Percentiles rank a stretch among this genome's conserved stretches.
Conservation (phyloP, 805 yeast genomes). For the Yarrowia porcina region DNA sequence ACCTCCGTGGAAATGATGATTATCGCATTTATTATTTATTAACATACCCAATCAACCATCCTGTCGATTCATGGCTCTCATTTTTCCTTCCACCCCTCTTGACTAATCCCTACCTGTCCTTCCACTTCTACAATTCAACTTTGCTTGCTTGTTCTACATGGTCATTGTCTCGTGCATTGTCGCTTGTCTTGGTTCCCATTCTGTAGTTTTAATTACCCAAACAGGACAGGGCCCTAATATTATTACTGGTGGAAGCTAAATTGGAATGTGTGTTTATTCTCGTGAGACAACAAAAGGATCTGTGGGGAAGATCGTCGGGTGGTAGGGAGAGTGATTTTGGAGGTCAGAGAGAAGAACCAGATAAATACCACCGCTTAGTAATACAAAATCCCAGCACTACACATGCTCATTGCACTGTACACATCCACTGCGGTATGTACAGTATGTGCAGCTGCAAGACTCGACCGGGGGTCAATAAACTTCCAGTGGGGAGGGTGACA, state of each 20-base stretch:
- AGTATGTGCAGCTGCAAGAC: neutral
- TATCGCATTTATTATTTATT: no score
- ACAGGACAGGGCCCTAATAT: neutral
- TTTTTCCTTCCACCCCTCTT: no score
- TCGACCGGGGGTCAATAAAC: constrained; percentile 7
- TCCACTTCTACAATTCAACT: no score
- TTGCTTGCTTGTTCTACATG: no score
- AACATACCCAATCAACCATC: no score
- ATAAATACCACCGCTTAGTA: no score
- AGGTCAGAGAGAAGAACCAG: no score
- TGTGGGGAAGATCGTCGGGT: constrained; percentile 15
- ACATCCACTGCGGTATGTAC: neutral
- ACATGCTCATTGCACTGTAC: neutral
- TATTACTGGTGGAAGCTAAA: neutral
- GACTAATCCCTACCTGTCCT: no score
- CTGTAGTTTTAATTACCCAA: neutral
- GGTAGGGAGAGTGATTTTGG: neutral
- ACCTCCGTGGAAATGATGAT: no score
- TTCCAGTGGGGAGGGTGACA: neutral
- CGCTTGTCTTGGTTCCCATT: neutral
- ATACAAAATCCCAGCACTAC: no score
- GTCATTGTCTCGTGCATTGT: no score
- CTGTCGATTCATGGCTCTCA: no score
- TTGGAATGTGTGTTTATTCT: constrained; percentile 17
- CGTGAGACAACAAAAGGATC: neutral